These are phyloP conservation scores for Aspergillus carlsbadensis DNA, from an alignment of 495 filamentous ascomycete species.

Conservation along the genomic window DNA sequence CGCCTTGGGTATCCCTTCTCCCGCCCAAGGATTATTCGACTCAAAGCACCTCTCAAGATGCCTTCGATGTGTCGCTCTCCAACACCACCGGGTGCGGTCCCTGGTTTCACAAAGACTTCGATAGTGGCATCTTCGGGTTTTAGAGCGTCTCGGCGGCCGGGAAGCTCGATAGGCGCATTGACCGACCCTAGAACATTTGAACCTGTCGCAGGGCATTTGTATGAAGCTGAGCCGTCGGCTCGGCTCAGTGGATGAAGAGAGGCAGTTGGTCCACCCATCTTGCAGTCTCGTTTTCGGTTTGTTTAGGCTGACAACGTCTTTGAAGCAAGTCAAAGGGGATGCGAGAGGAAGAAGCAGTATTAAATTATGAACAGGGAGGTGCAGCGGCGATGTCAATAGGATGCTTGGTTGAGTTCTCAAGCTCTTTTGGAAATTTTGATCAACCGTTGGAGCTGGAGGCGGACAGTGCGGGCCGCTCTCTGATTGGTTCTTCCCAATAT, in stretches of 20 bases:
- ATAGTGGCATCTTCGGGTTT: slow-evolving; percentile 85
- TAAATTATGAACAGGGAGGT: not conserved
- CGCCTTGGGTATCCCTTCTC: slow-evolving; percentile 38
- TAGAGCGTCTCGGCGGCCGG: slow-evolving; percentile 72
- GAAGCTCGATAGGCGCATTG: slow-evolving; percentile 89
- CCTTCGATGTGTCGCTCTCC: slow-evolving; percentile 61
- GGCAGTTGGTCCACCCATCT: slow-evolving; percentile 39
- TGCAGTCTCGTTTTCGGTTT: slow-evolving; percentile 1
- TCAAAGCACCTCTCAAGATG: slow-evolving; percentile 30
- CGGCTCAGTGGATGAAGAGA: slow-evolving; percentile 58
- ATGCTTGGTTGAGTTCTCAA: not conserved
- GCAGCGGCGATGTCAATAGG: not conserved
- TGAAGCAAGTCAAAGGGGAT: not conserved
- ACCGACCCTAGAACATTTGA: slow-evolving; percentile 82
- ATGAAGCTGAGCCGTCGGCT: slow-evolving; percentile 85
- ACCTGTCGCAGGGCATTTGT: slow-evolving; percentile 64
- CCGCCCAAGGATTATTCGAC: slow-evolving; percentile 34
- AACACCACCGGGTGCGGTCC: slow-evolving; percentile 61
- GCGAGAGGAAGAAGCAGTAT: not conserved
- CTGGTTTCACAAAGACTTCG: slow-evolving; percentile 86
- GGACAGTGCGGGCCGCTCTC: slow-evolving; percentile 12
- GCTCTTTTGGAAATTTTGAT: slow-evolving; percentile 17
- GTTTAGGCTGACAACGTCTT: not conserved
- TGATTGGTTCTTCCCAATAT: slow-evolving; percentile 15
- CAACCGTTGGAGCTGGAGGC: slow-evolving; percentile 10